These are phyloP conservation scores for Colletotrichum sansevieriae DNA, from an alignment of 2,329 filamentous ascomycete species.

Conservation along the genomic window DNA sequence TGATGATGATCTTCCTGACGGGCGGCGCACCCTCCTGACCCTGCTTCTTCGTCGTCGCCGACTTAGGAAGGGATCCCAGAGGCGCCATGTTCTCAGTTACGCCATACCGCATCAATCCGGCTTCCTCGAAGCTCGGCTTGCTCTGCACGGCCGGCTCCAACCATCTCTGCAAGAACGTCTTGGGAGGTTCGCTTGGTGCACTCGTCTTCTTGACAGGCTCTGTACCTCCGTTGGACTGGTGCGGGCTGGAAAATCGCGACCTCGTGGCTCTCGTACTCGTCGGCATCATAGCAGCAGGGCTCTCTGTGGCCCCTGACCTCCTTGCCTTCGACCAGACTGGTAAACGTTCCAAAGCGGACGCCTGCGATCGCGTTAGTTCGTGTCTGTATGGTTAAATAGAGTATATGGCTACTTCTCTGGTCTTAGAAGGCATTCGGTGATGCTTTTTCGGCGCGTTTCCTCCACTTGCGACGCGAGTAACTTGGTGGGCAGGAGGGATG, in stretches of 20 bases:
- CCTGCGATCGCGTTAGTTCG: slow-evolving; percentile 36
- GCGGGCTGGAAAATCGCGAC: slow-evolving; percentile 70
- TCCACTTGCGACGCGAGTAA: slow-evolving; percentile 45
- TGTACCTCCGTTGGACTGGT: slow-evolving; percentile 49
- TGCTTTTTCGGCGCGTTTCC: slow-evolving; percentile 45
- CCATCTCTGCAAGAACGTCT: slow-evolving; percentile 68
- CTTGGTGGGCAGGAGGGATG: slow-evolving; percentile 39
- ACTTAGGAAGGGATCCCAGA: slow-evolving; percentile 79
- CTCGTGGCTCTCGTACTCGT: slow-evolving; percentile 63
- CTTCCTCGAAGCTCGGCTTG: slow-evolving; percentile 83
- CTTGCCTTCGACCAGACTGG: slow-evolving; percentile 37
- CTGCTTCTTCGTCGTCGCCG: slow-evolving; percentile 57
- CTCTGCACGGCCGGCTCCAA: slow-evolving; percentile 70
- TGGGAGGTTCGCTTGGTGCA: slow-evolving; percentile 54
- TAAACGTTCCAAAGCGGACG: slow-evolving; percentile 37
- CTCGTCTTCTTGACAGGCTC: slow-evolving; percentile 43
- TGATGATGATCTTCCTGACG: slow-evolving; percentile 62
- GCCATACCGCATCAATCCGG: slow-evolving; percentile 78
- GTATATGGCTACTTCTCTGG: slow-evolving; percentile 43
- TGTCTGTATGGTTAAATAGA: slow-evolving; percentile 1
- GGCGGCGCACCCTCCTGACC: slow-evolving; percentile 47
- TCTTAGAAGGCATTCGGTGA: slow-evolving; percentile 43
- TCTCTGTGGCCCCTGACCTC: slow-evolving; percentile 43
- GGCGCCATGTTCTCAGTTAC: slow-evolving; percentile 88
- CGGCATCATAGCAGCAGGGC: slow-evolving; percentile 51